These are phyloP conservation scores for Rhododendron kiyosumense DNA, from an alignment of 148 eudicot genomes.

Conservation along the genomic window DNA sequence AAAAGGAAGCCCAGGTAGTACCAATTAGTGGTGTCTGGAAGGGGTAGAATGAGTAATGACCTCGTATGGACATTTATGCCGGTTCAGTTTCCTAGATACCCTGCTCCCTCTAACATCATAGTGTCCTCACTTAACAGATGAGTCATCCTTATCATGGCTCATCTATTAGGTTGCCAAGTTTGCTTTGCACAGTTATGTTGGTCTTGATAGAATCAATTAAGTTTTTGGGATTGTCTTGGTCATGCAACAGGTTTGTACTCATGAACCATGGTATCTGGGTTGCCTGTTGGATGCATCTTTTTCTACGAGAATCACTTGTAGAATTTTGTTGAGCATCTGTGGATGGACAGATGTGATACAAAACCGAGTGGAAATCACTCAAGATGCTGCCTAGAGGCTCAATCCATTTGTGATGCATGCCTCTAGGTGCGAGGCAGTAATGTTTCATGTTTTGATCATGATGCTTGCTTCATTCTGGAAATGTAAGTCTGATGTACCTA, in stretches of 20 bases:
- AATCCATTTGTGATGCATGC: not conserved
- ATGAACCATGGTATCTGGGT: not conserved
- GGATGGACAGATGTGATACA: not conserved
- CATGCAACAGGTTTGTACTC: not conserved
- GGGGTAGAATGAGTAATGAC: not conserved
- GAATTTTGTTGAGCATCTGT: not conserved
- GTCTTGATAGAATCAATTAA: not conserved
- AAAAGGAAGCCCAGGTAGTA: not conserved
- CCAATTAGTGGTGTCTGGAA: not conserved
- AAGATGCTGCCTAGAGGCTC: not conserved
- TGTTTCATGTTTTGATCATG: not conserved
- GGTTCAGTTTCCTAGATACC: not conserved
- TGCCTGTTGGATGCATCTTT: not conserved
- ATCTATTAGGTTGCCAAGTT: not conserved
- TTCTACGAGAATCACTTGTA: not conserved
- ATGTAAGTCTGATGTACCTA: not conserved
- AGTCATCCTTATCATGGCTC: not conserved
- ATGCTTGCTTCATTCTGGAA: not conserved
- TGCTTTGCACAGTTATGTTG: not conserved
- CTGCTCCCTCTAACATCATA: not conserved
- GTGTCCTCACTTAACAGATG: not conserved
- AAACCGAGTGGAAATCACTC: not conserved
- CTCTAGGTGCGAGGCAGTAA: not conserved
- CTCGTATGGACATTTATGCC: not conserved
- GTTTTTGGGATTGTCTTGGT: not conserved